Conservation (phyloP, 2,329 filamentous ascomycete genomes). For the Pleoardoris graminearum region DNA sequence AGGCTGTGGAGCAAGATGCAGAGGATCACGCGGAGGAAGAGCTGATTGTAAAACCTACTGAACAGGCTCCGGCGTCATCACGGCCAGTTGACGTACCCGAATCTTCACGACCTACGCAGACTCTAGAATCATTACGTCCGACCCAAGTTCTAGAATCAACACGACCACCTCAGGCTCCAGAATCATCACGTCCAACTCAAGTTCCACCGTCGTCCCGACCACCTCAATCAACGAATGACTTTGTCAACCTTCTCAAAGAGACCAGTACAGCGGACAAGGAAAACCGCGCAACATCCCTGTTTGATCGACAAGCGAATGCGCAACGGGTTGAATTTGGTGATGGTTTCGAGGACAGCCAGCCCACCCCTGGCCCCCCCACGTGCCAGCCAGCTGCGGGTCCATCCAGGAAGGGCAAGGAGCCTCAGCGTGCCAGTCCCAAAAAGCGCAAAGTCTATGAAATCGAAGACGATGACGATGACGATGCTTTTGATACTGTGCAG, state of each 20-base stretch:
- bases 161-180: background rate
- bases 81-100: background rate
- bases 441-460: slow-evolving; percentile 21
- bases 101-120: background rate
- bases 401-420: slow-evolving; percentile 33
- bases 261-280: slow-evolving; percentile 34
- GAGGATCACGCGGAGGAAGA: slow-evolving; percentile 14
- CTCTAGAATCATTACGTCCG: slow-evolving; percentile 12
- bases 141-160: slow-evolving; percentile 12
- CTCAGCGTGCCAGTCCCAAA: slow-evolving; percentile 27
- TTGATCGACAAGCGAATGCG: slow-evolving; percentile 48
- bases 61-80: background rate
- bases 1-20: slow-evolving; percentile 8
- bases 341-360: slow-evolving; percentile 36
- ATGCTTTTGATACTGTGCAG: slow-evolving; percentile 50
- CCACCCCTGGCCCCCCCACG: slow-evolving; percentile 26
- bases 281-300: slow-evolving; percentile 40
- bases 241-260: slow-evolving; percentile 25
- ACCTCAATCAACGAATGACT: slow-evolving; percentile 26
- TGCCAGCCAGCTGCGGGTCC: slow-evolving; percentile 28
- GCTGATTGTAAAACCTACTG: background rate
- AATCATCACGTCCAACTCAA: background rate
- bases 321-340: slow-evolving; percentile 46
- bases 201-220: slow-evolving; percentile 12
- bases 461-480: slow-evolving; percentile 46